A percentile compares a stretch with the other conserved stretches of the same genome.
These are phyloP conservation scores for Phytophthora niederhauseri DNA, from an alignment of 352 stramenopile genomes.

Conservation along the genomic window DNA sequence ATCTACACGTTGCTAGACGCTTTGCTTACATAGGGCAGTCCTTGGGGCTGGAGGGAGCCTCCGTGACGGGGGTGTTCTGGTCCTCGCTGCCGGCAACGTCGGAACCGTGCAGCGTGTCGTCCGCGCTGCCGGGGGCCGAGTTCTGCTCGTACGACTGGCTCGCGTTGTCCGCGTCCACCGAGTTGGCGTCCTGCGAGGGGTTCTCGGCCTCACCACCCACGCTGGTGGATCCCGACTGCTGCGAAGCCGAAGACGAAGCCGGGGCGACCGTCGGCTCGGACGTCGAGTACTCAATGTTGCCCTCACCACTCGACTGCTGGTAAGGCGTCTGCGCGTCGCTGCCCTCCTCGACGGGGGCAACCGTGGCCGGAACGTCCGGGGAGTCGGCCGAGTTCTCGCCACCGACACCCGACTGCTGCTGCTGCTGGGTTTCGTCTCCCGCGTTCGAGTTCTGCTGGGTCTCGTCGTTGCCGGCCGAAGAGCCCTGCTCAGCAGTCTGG, in stretches of 20 bases:
- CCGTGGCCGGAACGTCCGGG: slow-evolving; percentile 15
- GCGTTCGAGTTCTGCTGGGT: slow-evolving; percentile 6
- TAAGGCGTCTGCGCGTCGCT: background rate
- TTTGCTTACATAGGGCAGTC: slow-evolving; percentile 32
- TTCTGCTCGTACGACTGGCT: slow-evolving; percentile 5
- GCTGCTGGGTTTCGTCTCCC: slow-evolving; percentile 18
- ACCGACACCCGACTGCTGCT: slow-evolving; percentile 18
- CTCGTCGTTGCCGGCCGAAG: background rate
- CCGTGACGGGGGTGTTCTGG: background rate
- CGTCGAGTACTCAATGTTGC: background rate
- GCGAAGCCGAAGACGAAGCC: slow-evolving; percentile 7
- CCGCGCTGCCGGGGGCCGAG: background rate
- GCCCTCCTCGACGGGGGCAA: slow-evolving; percentile 3
- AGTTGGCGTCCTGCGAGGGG: slow-evolving; percentile 7
- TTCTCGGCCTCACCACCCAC: slow-evolving; percentile 3
- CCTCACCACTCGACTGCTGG: background rate
- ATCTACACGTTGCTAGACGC: slow-evolving; percentile 6
- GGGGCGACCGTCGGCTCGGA: slow-evolving; percentile 3
- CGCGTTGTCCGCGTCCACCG: background rate
- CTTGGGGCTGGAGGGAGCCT: slow-evolving; percentile 13
- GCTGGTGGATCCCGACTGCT: slow-evolving; percentile 11
- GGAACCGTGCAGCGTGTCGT: background rate
- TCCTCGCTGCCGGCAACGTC: background rate
- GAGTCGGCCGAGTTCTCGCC: slow-evolving; percentile 16
- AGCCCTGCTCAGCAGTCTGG: background rate